Conservation (phyloP, 1,284 basidiomycete genomes). For the Rhodotorula sp. region DNA sequence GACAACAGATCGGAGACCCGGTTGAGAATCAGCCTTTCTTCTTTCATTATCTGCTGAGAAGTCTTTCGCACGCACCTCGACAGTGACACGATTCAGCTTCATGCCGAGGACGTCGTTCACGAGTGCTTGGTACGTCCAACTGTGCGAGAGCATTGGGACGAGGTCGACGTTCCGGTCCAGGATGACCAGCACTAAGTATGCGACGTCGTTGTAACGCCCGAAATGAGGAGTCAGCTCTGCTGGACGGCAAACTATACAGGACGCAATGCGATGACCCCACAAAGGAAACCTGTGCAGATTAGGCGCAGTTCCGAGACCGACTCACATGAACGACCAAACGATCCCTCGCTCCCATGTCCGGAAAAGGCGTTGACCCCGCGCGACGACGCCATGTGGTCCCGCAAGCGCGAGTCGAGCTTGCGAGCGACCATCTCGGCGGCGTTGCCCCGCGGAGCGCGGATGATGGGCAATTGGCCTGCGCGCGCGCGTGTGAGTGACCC, state of each 20-base stretch:
- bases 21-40: too few species aligned
- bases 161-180: conserved; percentile 94
- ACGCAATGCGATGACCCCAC: too few species aligned
- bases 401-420: conserved; percentile 86
- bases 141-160: conserved; percentile 91
- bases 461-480: conserved; percentile 85
- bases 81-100: conserved; percentile 91
- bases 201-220: background rate
- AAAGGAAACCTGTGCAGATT: too few species aligned
- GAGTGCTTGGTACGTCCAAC: conserved; percentile 99
- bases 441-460: conserved; percentile 90
- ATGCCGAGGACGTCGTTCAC: conserved; percentile 97
- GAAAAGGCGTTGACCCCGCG: conserved; percentile 56
- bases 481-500: conserved; percentile 5
- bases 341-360: conserved; percentile 53
- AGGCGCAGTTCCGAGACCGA: background rate
- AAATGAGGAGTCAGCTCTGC: too few species aligned
- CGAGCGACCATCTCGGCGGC: conserved; percentile 98
- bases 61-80: conserved; percentile 53
- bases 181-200: conserved; percentile 66
- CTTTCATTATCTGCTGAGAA: background rate
- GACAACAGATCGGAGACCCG: too few species aligned
- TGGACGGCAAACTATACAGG: too few species aligned
- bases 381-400: conserved; percentile 84
- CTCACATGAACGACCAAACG: conserved; percentile 58